Evolutionary conservation across 306 rosid genomes (phyloP).

Genomic region (Comarum palustre): DNA sequence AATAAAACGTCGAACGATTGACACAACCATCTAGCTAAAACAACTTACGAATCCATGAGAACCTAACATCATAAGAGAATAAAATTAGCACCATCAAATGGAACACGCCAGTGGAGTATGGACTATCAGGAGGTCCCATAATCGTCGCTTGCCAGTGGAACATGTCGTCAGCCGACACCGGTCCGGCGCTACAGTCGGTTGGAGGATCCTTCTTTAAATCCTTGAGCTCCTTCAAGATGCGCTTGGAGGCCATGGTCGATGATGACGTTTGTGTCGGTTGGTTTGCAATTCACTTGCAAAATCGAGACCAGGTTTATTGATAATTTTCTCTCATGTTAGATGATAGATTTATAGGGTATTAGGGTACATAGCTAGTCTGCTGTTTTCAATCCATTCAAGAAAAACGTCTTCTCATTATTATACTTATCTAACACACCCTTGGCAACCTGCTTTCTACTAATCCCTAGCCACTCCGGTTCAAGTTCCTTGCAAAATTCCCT

Average conservation of each 20-base stretch:
- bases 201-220: constrained; percentile 4
- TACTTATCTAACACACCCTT: too few relatives aligned
- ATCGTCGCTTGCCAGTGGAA: not conserved
- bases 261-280: not conserved
- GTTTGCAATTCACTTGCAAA: not conserved
- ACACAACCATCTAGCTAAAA: too few relatives aligned
- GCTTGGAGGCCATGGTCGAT: not conserved
- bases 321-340: not conserved
- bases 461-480: too few relatives aligned
- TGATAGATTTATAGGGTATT: not conserved
- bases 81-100: not conserved
- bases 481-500: too few relatives aligned
- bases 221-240: constrained; percentile 1
- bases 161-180: not conserved
- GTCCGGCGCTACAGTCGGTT: not conserved
- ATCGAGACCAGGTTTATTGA: not conserved
- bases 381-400: too few relatives aligned
- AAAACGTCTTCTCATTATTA: too few relatives aligned
- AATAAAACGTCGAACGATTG: too few relatives aligned
- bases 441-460: too few relatives aligned
- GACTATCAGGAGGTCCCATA: not conserved
- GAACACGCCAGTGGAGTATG: not conserved
- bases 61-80: not conserved
- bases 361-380: too few relatives aligned
- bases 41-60: too few relatives aligned